phyloP scores from a whole-genome alignment of 2,329 filamentous ascomycete genomes.

The Metarhizium humberi region DNA sequence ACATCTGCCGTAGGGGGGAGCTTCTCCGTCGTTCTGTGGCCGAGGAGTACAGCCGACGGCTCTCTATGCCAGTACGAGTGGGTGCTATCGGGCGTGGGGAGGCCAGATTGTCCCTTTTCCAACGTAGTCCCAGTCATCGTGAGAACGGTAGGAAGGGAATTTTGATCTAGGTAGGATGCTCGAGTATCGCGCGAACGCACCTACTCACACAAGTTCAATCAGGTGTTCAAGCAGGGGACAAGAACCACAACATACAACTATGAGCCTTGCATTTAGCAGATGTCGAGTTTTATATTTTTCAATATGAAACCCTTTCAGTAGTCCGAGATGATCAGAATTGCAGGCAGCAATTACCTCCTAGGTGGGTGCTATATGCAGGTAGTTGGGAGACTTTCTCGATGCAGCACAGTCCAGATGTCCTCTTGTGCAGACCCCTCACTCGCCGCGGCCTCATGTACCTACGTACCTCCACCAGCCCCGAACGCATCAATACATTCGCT shows the following conservation, averaged over 20 bases:
- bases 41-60: conserved; percentile 53
- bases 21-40: conserved; percentile 56
- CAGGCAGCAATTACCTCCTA: too few species aligned
- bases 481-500: neutral
- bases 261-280: too few species aligned
- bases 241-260: too few species aligned
- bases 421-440: neutral
- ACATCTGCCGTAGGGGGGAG: conserved; percentile 57
- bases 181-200: too few species aligned
- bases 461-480: neutral
- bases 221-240: too few species aligned
- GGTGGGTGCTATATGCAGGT: too few species aligned
- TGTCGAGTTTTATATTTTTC: too few species aligned
- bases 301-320: too few species aligned
- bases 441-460: neutral
- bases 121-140: conserved; percentile 22
- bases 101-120: conserved; percentile 33
- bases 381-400: neutral
- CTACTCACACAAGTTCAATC: too few species aligned
- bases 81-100: conserved; percentile 53
- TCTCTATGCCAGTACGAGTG: conserved; percentile 66
- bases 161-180: neutral
- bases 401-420: neutral
- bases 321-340: too few species aligned
- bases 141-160: neutral